phyloP scores from a whole-genome alignment of 768 basidiomycete species.

The Boletus barrowsii region DNA sequence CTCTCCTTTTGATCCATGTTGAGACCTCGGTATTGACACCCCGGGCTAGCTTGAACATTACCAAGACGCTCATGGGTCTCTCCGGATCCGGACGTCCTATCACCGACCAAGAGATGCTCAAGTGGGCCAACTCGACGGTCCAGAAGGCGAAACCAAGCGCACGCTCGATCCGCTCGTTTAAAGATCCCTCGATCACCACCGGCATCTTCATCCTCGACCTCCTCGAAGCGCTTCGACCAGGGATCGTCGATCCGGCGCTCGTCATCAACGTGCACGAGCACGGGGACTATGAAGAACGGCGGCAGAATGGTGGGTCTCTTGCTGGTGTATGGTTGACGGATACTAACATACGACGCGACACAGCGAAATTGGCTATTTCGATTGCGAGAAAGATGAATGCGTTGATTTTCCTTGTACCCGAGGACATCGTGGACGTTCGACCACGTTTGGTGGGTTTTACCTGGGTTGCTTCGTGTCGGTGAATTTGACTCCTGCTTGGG shows the following conservation, averaged over 20 bases:
- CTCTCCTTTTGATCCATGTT: no score
- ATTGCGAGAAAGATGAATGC: slow-evolving; percentile 98
- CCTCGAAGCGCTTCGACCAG: slow-evolving; percentile 86
- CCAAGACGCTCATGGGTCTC: slow-evolving; percentile 80
- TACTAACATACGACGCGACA: background rate
- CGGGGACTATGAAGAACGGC: slow-evolving; percentile 81
- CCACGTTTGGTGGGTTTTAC: slow-evolving; percentile 70
- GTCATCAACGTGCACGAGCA: slow-evolving; percentile 58
- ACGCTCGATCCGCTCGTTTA: slow-evolving; percentile 83
- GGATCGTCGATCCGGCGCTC: slow-evolving; percentile 89
- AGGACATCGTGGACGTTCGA: slow-evolving; percentile 94
- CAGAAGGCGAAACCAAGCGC: slow-evolving; percentile 60
- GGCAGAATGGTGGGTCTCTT: slow-evolving; percentile 79
- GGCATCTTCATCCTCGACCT: slow-evolving; percentile 93
- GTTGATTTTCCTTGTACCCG: slow-evolving; percentile 93
- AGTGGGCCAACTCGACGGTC: slow-evolving; percentile 92
- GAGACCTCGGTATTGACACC: no score
- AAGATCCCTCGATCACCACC: slow-evolving; percentile 85
- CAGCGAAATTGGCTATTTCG: slow-evolving; percentile 96
- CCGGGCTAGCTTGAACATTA: slow-evolving; percentile 70
- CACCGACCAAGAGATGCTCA: slow-evolving; percentile 90
- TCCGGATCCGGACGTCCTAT: slow-evolving; percentile 74
- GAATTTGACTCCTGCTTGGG: background rate
- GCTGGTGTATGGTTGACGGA: background rate
- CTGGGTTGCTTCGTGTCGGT: background rate